Percentiles rank a stretch among this genome's conserved stretches.
Evolutionary conservation across 192 early-diverging fungal species (phyloP).

Genomic region (Umbelopsis sp.): DNA sequence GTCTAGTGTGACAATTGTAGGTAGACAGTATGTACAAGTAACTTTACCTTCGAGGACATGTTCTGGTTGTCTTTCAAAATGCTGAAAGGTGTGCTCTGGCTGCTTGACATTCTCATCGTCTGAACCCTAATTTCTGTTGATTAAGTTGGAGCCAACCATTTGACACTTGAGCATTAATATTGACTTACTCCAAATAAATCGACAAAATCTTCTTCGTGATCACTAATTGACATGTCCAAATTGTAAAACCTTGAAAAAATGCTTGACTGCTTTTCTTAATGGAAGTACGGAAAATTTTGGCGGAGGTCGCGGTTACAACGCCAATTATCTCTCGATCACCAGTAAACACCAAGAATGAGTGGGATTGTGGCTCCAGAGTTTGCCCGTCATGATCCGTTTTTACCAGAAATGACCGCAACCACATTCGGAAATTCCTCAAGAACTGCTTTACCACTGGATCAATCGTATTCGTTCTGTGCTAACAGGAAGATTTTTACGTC

Average conservation of each 20-base stretch:
- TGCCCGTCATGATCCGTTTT: too few species aligned
- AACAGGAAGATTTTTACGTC: too few species aligned
- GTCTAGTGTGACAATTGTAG: background rate
- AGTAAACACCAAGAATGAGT: too few species aligned
- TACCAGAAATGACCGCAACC: too few species aligned
- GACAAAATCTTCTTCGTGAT: slow-evolving; percentile 36
- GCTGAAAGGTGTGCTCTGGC: slow-evolving; percentile 57
- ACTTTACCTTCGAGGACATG: slow-evolving; percentile 24
- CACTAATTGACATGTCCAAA: slow-evolving; percentile 15
- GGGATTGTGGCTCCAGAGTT: too few species aligned
- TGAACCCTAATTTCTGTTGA: slow-evolving; percentile 16
- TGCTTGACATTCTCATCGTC: slow-evolving; percentile 38
- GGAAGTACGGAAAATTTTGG: too few species aligned
- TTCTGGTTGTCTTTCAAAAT: slow-evolving; percentile 51
- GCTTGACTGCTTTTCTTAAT: background rate
- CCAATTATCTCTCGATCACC: too few species aligned
- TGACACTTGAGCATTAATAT: background rate
- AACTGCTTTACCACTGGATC: too few species aligned
- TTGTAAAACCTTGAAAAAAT: background rate
- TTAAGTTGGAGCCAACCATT: background rate
- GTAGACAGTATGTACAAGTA: background rate
- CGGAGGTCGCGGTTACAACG: too few species aligned
- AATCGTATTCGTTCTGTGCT: too few species aligned
- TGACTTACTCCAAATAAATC: slow-evolving; percentile 38
- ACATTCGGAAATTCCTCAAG: too few species aligned